Evolutionary conservation across 306 rosid species (phyloP).

Genomic region (Cucumis sativus): DNA sequence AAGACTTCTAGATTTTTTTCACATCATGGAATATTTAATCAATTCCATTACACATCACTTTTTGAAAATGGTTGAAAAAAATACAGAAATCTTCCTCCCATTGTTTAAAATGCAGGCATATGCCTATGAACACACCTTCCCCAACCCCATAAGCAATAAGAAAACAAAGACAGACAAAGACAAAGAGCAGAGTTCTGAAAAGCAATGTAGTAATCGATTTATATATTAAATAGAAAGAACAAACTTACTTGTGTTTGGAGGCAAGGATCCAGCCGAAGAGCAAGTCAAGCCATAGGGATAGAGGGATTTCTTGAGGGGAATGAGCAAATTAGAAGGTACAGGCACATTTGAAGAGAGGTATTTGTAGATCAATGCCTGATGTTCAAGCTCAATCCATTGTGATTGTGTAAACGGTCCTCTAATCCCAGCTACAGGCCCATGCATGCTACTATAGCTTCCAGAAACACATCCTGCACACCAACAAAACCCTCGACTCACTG

Average conservation of each 20-base stretch:
- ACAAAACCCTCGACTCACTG: background rate
- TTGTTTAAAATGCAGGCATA: background rate
- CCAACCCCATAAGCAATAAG: background rate
- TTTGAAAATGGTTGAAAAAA: background rate
- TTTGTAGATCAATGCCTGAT: slow-evolving; percentile 54
- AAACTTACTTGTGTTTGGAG: slow-evolving; percentile 31
- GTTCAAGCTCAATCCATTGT: slow-evolving; percentile 52
- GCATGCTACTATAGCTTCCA: slow-evolving; percentile 30
- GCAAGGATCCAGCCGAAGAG: slow-evolving; percentile 17
- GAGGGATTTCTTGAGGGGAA: slow-evolving; percentile 35
- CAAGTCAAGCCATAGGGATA: slow-evolving; percentile 25
- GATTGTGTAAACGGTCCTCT: slow-evolving; percentile 43
- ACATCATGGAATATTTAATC: background rate
- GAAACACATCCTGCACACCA: slow-evolving; percentile 25
- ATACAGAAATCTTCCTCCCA: background rate
- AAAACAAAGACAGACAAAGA: background rate
- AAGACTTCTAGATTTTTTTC: background rate
- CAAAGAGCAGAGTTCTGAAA: background rate
- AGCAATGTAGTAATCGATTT: background rate
- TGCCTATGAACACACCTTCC: slow-evolving; percentile 1
- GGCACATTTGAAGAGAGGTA: slow-evolving; percentile 35
- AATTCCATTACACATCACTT: background rate
- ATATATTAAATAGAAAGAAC: background rate
- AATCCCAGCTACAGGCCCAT: slow-evolving; percentile 18
- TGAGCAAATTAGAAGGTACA: slow-evolving; percentile 38